Evolutionary conservation across 495 filamentous ascomycete species (phyloP), one percentile per base, ranked within the genome.

Genomic region (Penicillium psychrofluorescens): DNA sequence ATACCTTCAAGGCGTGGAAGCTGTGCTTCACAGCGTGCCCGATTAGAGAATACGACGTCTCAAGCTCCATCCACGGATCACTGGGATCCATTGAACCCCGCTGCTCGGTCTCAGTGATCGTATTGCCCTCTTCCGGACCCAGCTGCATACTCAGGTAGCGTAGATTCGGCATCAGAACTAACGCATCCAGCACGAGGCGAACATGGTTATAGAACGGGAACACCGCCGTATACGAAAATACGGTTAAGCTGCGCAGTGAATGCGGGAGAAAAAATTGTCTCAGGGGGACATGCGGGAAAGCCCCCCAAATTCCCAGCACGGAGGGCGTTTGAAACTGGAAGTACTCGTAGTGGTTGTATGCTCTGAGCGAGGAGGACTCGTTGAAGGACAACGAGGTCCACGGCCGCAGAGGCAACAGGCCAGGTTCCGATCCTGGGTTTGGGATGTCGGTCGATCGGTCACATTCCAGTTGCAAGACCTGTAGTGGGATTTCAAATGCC

Each of bases 141-240:
- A 72, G 44, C 27, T 64, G 64, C 8, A 67, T 45, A 13, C 47
- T 59, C 8, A 72, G 45, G 0, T 45, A 47, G 13, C 46, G 46
- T 3, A 72, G 39, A 31, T 50, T 58, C 1, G 38, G 39, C 61
- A 71, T 67, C n/a, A 51, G 22, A 1, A 40, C 38, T 4, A 69
- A 41, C 0, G 48, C 51, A 45, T 64, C 56, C 7, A 67, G 48
- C 0, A 72, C 60, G 1, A 63, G 39, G 12, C 68, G 58, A 15
- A 68, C 59, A 33, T 71, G 67, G 29, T 70, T 72, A 46, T 66
- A 71, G 40, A 71, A 71, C 2, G 68, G 68, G 33, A 72, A 71
- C 10, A 72, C 61, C 0, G 68, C 66, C 6, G 61, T 66, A 39
- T 71, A 72, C 29, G 54, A 53, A 41, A 72, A 64, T 6, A 51